These are phyloP conservation scores for Cymbidium sinense DNA, from an alignment of 106 monocot species.

Conservation along the genomic window DNA sequence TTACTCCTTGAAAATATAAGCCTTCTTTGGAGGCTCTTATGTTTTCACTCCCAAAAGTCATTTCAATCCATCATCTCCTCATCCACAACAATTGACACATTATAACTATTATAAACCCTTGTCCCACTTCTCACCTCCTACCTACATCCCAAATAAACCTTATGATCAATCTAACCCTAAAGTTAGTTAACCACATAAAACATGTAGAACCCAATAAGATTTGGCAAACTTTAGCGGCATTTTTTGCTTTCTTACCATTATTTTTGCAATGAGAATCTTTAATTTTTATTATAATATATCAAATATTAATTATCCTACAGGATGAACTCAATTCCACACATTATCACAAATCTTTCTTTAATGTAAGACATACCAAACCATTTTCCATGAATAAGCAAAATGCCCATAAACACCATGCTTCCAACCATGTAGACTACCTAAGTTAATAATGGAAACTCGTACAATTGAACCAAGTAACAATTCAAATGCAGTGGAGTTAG, in stretches of 20 bases:
- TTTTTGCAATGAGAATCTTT: background rate
- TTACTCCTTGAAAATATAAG: too few species aligned
- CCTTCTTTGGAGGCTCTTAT: too few species aligned
- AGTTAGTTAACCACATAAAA: too few species aligned
- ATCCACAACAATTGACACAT: too few species aligned
- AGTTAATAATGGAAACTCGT: background rate
- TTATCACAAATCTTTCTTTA: slow-evolving; percentile 15
- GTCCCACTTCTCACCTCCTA: too few species aligned
- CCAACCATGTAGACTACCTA: slow-evolving; percentile 86
- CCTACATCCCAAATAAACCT: too few species aligned
- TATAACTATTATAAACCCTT: too few species aligned
- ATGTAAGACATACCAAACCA: slow-evolving; percentile 73
- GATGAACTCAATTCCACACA: slow-evolving; percentile 51
- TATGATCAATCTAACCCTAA: too few species aligned
- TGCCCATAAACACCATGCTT: slow-evolving; percentile 67
- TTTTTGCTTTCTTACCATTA: background rate
- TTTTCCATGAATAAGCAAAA: slow-evolving; percentile 65
- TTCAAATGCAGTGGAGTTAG: background rate
- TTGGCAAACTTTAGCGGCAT: background rate
- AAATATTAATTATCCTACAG: slow-evolving; percentile 34
- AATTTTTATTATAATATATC: background rate
- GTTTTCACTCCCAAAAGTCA: too few species aligned
- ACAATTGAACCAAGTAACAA: background rate
- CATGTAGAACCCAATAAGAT: too few species aligned
- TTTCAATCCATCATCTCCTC: too few species aligned